Evolutionary conservation across 768 basidiomycete species (phyloP), one percentile per base, ranked within the genome.

Genomic region (Auriscalpium orientale): DNA sequence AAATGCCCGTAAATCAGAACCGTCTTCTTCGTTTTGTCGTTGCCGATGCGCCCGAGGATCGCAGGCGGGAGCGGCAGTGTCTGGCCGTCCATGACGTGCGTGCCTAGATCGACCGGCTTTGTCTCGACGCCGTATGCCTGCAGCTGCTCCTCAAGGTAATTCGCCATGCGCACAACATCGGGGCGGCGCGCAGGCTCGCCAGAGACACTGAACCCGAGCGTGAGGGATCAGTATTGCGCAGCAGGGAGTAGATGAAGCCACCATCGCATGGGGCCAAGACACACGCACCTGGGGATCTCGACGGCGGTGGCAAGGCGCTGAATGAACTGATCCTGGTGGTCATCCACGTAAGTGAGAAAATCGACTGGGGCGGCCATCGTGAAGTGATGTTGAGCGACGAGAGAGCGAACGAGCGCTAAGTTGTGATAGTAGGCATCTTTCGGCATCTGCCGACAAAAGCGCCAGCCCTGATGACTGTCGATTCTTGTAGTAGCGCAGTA

Each of bases 1-100:
- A 91, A 95, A 69, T 98, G 95, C 2, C 92, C 95, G 67, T 98
- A 98, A 35, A 98, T 72, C 33, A 95, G 79, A 36, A 98, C 83
- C 0, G 94, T 98, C 80, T 90, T 95, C 83, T 98, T 98, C 66
- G 74, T 81, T 13, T 83, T 83, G 70, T 97, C 91, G 38, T 83
- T 76, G 3, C 95, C 95, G 59, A 93, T 76, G 61, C 76, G 76
- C 0, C 89, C 95, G 40, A 98, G 77, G 67, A 97, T 82, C 6
- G 83, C 89, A 2, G 91, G 91, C 0, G 95, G 94, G 5, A 97
- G 77, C 49, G 78, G 71, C 12, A 95, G 68, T 46, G 78, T 79
- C 66, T 91, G 74, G 6, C 87, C 93, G 43, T 87, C 84, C 62
- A 87, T 73, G 12, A 70, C 69, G 53, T 97, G 93, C 56, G 73